These are phyloP conservation scores for Avena atlantica DNA, from an alignment of 176 grass and related monocot species.

Conservation along the genomic window DNA sequence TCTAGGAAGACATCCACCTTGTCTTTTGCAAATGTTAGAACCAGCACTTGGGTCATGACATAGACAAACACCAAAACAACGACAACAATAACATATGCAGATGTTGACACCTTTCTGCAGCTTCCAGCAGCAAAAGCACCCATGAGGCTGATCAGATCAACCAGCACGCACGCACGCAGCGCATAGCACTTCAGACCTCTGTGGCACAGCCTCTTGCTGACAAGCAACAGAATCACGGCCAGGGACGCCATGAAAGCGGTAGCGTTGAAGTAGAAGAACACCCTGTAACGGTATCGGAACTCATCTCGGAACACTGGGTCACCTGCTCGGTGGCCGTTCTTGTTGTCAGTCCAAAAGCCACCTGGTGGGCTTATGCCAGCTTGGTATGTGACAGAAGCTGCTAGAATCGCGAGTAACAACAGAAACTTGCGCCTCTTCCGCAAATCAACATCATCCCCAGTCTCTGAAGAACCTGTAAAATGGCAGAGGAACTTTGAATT, in stretches of 20 bases:
- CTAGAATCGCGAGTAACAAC: constrained; percentile 55
- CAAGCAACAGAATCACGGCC: constrained; percentile 61
- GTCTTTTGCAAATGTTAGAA: constrained; percentile 46
- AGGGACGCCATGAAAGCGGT: constrained; percentile 62
- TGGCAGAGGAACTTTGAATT: not conserved
- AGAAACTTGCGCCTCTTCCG: constrained; percentile 55
- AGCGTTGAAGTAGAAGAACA: constrained; percentile 63
- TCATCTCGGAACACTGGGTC: constrained; percentile 44
- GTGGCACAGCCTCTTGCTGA: constrained; percentile 49
- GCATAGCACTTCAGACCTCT: constrained; percentile 36
- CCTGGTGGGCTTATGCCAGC: constrained; percentile 60
- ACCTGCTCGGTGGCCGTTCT: constrained; percentile 40
- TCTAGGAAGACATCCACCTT: not conserved
- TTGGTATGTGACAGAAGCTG: constrained; percentile 64
- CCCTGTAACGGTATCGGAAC: constrained; percentile 43
- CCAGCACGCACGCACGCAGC: constrained; percentile 37
- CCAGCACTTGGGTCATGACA: constrained; percentile 37
- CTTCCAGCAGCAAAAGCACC: constrained; percentile 53
- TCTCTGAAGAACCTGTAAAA: not conserved
- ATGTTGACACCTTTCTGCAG: constrained; percentile 50
- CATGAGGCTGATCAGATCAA: constrained; percentile 58
- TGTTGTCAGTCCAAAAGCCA: constrained; percentile 56
- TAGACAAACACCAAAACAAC: constrained; percentile 37
- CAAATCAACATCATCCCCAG: not conserved
- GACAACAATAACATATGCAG: constrained; percentile 47